phyloP scores from a whole-genome alignment of 2,329 filamentous ascomycete genomes.

The Rachicladosporium sp. region DNA sequence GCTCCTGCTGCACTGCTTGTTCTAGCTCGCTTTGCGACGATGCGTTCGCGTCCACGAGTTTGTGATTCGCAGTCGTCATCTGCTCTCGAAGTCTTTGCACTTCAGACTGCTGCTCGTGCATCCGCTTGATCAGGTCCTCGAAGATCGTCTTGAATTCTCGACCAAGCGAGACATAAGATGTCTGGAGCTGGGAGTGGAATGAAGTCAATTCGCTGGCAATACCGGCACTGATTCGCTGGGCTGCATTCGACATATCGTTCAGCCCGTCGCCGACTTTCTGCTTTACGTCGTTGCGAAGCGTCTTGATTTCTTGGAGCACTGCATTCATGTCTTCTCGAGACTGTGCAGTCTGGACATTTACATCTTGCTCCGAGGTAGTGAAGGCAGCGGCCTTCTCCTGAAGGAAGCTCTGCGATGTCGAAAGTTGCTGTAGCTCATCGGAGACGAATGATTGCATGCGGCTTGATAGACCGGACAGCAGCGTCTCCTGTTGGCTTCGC shows the following conservation, averaged over 20 bases:
- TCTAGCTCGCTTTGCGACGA: constrained; percentile 55
- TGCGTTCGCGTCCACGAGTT: constrained; percentile 56
- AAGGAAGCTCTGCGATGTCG: constrained; percentile 57
- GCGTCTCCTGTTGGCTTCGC: constrained; percentile 55
- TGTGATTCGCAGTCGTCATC: constrained; percentile 56
- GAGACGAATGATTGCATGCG: constrained; percentile 68
- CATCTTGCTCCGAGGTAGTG: constrained; percentile 52
- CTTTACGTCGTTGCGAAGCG: constrained; percentile 80
- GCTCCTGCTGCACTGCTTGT: constrained; percentile 63
- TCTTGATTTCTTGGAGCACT: constrained; percentile 85
- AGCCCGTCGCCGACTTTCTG: constrained; percentile 72
- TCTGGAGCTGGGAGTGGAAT: constrained; percentile 76
- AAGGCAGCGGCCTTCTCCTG: constrained; percentile 58
- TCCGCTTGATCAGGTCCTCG: constrained; percentile 62
- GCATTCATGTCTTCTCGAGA: constrained; percentile 78
- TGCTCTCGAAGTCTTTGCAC: constrained; percentile 60
- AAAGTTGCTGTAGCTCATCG: constrained; percentile 60
- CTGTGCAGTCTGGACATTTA: constrained; percentile 53
- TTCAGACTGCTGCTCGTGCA: constrained; percentile 65
- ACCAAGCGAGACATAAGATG: constrained; percentile 71
- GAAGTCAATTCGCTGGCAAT: constrained; percentile 72
- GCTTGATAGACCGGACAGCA: constrained; percentile 54
- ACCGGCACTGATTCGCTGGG: constrained; percentile 78
- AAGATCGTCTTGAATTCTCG: constrained; percentile 79
- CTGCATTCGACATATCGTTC: constrained; percentile 68